Conservation (phyloP, 2,329 filamentous ascomycete species). For the Trichoderma sp. region DNA sequence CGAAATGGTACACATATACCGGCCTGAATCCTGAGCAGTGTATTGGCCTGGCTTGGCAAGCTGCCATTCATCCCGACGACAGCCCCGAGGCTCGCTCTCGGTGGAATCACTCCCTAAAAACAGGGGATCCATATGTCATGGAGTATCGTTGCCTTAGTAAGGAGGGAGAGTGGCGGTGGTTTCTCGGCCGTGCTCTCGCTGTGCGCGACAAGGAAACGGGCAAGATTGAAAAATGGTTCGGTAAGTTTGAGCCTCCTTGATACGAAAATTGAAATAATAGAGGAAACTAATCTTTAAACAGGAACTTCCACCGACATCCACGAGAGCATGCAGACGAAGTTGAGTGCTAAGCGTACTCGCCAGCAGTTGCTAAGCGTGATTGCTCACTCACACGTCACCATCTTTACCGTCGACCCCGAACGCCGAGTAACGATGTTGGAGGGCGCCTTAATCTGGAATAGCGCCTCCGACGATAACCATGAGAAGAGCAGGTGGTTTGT, state of each 20-base stretch:
- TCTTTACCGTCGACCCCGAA: constrained; percentile 68
- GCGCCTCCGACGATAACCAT: constrained; percentile 38
- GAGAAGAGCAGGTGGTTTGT: constrained; percentile 50
- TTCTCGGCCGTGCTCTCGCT: constrained; percentile 69
- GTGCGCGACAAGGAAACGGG: constrained; percentile 64
- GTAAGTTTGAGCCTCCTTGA: constrained; percentile 35
- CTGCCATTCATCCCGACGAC: constrained; percentile 70
- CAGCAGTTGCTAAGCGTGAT: constrained; percentile 72
- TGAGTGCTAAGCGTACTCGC: constrained; percentile 63
- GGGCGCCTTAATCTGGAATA: constrained; percentile 60
- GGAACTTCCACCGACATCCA: constrained; percentile 76
- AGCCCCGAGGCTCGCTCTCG: constrained; percentile 50
- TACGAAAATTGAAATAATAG: neutral
- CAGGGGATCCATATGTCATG: constrained; percentile 65
- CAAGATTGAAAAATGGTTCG: constrained; percentile 75
- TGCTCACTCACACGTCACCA: constrained; percentile 69
- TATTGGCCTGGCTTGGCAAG: constrained; percentile 60
- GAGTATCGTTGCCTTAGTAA: constrained; percentile 69
- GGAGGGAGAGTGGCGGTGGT: constrained; percentile 74
- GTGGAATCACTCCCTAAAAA: constrained; percentile 63
- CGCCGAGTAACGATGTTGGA: constrained; percentile 66
- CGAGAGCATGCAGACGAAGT: constrained; percentile 67
- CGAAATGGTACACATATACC: constrained; percentile 78
- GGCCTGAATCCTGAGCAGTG: constrained; percentile 63
- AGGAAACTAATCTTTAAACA: constrained; percentile 21